Evolutionary conservation across 345 rosid species (phyloP), one percentile per base, ranked within the genome.

Genomic region (Raphanus sativus): DNA sequence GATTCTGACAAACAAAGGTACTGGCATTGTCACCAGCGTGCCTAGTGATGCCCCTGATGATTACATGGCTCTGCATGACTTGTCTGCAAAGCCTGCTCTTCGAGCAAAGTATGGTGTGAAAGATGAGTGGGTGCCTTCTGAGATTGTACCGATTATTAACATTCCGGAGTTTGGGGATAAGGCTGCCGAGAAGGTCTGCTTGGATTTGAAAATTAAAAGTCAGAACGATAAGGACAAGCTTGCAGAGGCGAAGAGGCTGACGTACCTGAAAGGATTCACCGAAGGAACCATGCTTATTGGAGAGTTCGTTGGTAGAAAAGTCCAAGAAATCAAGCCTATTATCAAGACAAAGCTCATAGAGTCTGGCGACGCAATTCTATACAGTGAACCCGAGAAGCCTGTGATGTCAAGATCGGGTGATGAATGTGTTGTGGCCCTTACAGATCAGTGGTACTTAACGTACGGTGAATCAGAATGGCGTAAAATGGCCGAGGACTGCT

Each of bases 21-120:
- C 98, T 0, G 97, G 98, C 69, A 90, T 94, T 4, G 97, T 94
- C 59, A 94, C 97, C 56, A 89, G 97, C 78, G 98, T 94, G 40
- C 97, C 98, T 77, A 94, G 97, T 79, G 98, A 94, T 84, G 88
- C 98, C 36, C 98, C 98, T 24, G 97, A 94, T 78, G 97, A 94
- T 81, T 90, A 87, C 80, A 92, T 92, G 89, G 88, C 94, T 2
- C 62, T 94, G 75, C 90, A 89, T 59, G 97, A 87, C 82, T 79
- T 94, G 83, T 87, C 80, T 77, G 86, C 86, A 71, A 94, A 94
- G 78, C 95, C 91, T 68, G 97, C 90, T 77, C 66, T 92, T n/a
- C 86, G 92, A 80, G 88, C 81, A 36, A 92, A 90, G 83, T 89
- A 69, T 76, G 87, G 91, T n/a, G 90, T 94, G 84, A 87, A 87